A percentile compares a stretch with the other conserved stretches of the same genome.
phyloP scores from a whole-genome alignment of 1,139 yeast genomes.

The Suhomyces coccinellae region DNA sequence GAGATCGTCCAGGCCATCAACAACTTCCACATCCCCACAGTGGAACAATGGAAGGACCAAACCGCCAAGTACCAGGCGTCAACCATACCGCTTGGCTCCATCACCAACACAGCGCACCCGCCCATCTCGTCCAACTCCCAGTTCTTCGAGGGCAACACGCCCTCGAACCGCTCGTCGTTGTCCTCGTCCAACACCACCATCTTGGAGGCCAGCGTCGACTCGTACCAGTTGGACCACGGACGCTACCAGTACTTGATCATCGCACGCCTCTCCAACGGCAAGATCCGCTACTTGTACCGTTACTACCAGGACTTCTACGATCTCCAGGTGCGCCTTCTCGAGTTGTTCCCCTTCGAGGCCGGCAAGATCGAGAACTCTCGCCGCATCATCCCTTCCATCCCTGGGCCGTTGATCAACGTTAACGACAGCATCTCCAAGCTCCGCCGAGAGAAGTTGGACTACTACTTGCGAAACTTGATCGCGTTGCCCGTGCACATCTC shows the following conservation, averaged over 20 bases:
- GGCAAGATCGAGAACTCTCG: slow-evolving; percentile 75
- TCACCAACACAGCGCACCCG: slow-evolving; percentile 29
- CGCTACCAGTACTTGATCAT: slow-evolving; percentile 85
- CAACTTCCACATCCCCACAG: slow-evolving; percentile 76
- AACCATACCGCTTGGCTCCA: slow-evolving; percentile 71
- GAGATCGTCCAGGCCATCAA: slow-evolving; percentile 45
- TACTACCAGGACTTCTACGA: slow-evolving; percentile 96
- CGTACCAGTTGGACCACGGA: slow-evolving; percentile 80
- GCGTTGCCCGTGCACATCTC: slow-evolving; percentile 78
- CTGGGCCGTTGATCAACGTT: slow-evolving; percentile 93
- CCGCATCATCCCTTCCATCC: slow-evolving; percentile 88
- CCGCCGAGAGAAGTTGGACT: slow-evolving; percentile 81
- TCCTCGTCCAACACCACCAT: slow-evolving; percentile 38
- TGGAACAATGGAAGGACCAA: slow-evolving; percentile 91
- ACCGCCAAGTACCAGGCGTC: slow-evolving; percentile 94
- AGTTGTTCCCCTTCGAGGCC: slow-evolving; percentile 88
- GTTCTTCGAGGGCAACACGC: slow-evolving; percentile 34
- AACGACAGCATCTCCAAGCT: slow-evolving; percentile 85
- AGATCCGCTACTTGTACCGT: slow-evolving; percentile 71
- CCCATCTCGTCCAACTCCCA: slow-evolving; percentile 41
- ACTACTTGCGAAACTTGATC: slow-evolving; percentile 73
- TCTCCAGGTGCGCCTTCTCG: slow-evolving; percentile 81
- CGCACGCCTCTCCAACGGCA: slow-evolving; percentile 70
- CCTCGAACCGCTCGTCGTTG: slow-evolving; percentile 36
- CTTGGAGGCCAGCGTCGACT: slow-evolving; percentile 72